Base-by-base conservation (phyloP, 495 filamentous ascomycete species). In the Trichoderma virens region DNA sequence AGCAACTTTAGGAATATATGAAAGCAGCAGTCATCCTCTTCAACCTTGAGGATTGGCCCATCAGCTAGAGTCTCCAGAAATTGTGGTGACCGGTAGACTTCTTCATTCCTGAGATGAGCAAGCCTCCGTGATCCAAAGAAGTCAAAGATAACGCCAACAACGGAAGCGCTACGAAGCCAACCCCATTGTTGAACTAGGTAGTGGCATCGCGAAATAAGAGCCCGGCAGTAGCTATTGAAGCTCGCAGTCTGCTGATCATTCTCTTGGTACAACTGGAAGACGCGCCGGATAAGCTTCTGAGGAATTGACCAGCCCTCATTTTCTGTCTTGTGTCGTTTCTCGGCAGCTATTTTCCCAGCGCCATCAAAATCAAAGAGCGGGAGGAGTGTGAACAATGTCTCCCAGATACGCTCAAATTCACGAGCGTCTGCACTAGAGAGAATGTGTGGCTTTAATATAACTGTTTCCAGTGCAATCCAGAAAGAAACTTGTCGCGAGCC, bases 1-100 rank as follows among this genome's bases (percentile, higher is more conserved):
- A 97, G 75, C 25, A 91, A 85, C 70, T 98, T 98, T 51, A 97
- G 80, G 63, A 97, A 85, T n/a, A 96, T 88, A 72, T 96, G 90
- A 67, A 98, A 98, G 65, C 91, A 90, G n/a, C 84, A 83, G 69
- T 98, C 94, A 31, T 87, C 85, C 5, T 83, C 74, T 59, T 82
- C 78, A 35, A 89, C 73, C 14, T 81, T 77, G 18, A 97, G 73
- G 1, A 78, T 78, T 8, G 89, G 90, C 18, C 79, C 77, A 30
- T 75, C 69, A 61, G 87, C 81, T 2, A 98, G 86, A 56, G 88
- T 74, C 62, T 91, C 86, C 6, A 98, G 84, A 67, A 97, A 98
- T 6, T 74, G 72, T 5, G 91, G 89, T 1, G 94, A 97, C 43
- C 82, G 85, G 65, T 84, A 85, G 47, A 82, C 85, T 65, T 92